Base-by-base conservation (phyloP, 495 filamentous ascomycete genomes). In the Bacidia rubella region DNA sequence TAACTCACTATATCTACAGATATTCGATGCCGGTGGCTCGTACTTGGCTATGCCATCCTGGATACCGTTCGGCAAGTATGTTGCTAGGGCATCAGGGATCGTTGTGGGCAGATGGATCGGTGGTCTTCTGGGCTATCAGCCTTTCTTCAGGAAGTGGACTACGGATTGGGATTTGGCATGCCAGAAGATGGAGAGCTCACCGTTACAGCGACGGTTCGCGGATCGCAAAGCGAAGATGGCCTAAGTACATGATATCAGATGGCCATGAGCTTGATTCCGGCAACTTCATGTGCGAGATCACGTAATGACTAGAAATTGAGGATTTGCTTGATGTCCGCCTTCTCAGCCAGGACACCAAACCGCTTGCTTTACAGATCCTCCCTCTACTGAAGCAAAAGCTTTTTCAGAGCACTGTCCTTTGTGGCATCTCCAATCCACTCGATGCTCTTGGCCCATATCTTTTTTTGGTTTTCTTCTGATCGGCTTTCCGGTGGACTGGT, bases 21-120 rank as follows among this genome's bases (percentile, higher is more conserved):
- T 47, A 10, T 47, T 47, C 11, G 73, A 76, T 53, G 73, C 66
- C 3, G 72, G 74, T 7, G 73, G 63, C 27, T 62, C 64, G n/a
- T 76, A 74, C 53, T 59, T 72, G 1, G 63, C 70, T 0, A 54
- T 70, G 0, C 74, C 74, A 0, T 57, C 53, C 10, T 77, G 69
- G 68, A 52, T 75, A 9, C 74, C 74, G 0, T 71, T 74, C 35
- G 57, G 70, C 5, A 58, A 54, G 3, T 59, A 54, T 3, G 29
- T 72, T 11, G 64, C 65, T 24, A 65, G 63, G 49, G 66, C 54
- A 39, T 54, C 63, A 43, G 64, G 71, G 2, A 66, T 77, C 15
- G 54, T 74, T 19, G 40, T 76, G 23, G 74, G 74, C 17, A 63
- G 74, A 22, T 77, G 74, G 72, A 54, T 77, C 20, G 73, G 71